A percentile compares a stretch with the other conserved stretches of the same genome.
Evolutionary conservation across 345 rosid species (phyloP).

Genomic region (Salix udensis): DNA sequence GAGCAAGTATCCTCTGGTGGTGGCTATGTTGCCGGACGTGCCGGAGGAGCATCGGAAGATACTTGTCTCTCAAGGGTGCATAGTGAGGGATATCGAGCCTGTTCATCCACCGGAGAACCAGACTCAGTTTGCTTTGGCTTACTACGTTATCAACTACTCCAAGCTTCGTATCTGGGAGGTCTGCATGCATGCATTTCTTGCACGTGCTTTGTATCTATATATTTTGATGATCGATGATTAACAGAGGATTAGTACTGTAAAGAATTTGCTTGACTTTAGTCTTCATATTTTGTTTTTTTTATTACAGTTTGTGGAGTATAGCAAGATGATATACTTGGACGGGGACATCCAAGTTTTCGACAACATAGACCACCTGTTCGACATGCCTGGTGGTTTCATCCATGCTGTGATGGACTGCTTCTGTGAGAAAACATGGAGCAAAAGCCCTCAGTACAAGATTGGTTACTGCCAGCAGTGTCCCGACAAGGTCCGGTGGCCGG

Average conservation of each 20-base stretch:
- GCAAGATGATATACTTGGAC: constrained; percentile 75
- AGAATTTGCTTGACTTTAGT: constrained; percentile 10
- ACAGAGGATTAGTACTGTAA: too few relatives aligned
- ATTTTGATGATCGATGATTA: background rate
- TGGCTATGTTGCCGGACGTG: constrained; percentile 70
- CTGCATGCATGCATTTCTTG: constrained; percentile 3
- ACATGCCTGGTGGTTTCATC: constrained; percentile 51
- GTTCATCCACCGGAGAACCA: constrained; percentile 67
- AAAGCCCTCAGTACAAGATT: constrained; percentile 48
- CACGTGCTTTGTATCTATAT: background rate
- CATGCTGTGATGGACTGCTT: constrained; percentile 77
- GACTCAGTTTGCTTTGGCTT: constrained; percentile 66
- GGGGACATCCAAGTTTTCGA: constrained; percentile 80
- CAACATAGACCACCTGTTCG: constrained; percentile 66
- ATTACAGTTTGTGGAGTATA: constrained; percentile 52
- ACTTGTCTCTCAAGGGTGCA: constrained; percentile 61
- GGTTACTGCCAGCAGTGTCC: constrained; percentile 87
- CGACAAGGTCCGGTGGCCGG: constrained; percentile 53
- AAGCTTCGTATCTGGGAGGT: constrained; percentile 88
- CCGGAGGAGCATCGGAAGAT: constrained; percentile 70
- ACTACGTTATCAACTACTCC: constrained; percentile 79
- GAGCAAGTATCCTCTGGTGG: constrained; percentile 65
- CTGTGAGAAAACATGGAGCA: constrained; percentile 76
- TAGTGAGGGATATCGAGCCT: constrained; percentile 62
- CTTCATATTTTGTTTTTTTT: constrained; percentile 31